Evolutionary conservation across 805 yeast genomes (phyloP).

Genomic region (Ogataea nonfermentans): DNA sequence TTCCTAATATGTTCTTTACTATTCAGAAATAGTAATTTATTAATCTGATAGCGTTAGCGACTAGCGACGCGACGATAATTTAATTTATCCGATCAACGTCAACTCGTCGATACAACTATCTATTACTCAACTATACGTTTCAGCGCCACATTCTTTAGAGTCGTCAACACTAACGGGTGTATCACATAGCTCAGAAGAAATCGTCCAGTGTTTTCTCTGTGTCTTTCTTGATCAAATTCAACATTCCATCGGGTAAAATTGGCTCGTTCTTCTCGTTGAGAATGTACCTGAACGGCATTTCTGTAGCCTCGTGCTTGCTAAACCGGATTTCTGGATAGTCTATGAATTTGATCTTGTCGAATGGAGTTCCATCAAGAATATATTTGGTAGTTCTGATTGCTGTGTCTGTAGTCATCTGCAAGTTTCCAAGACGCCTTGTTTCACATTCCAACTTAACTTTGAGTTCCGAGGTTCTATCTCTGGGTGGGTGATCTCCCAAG

Average conservation of each 20-base stretch:
- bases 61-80: no score
- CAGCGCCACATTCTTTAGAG: no score
- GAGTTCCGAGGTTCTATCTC: slow-evolving; percentile 91
- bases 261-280: slow-evolving; percentile 64
- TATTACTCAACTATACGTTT: no score
- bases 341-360: slow-evolving; percentile 76
- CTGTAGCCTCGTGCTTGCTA: slow-evolving; percentile 86
- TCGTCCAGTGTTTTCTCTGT: slow-evolving; percentile 82
- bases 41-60: background rate
- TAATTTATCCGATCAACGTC: no score
- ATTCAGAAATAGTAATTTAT: slow-evolving; percentile 1
- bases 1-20: no score
- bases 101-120: no score
- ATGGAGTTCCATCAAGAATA: slow-evolving; percentile 59
- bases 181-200: slow-evolving; percentile 36
- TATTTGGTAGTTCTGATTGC: slow-evolving; percentile 89
- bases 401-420: slow-evolving; percentile 98
- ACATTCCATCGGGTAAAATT: slow-evolving; percentile 89
- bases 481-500: slow-evolving; percentile 88
- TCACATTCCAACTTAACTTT: slow-evolving; percentile 76
- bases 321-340: slow-evolving; percentile 94
- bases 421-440: slow-evolving; percentile 81
- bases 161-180: no score
- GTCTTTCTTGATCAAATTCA: slow-evolving; percentile 78
- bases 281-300: slow-evolving; percentile 96